Evolutionary conservation across 768 basidiomycete species (phyloP).

Genomic region (Trametes punicea): DNA sequence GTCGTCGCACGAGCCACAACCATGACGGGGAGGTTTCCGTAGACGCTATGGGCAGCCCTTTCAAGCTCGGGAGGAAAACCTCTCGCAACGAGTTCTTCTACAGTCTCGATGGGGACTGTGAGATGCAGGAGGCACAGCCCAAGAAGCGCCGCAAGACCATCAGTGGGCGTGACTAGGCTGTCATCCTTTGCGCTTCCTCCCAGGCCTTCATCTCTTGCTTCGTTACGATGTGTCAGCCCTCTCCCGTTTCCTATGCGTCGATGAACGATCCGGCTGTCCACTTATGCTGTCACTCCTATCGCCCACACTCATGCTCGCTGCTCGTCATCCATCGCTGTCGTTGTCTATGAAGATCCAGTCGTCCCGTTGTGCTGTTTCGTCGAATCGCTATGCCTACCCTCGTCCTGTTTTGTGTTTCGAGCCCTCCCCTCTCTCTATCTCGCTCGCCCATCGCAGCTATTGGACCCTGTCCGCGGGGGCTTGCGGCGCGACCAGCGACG

Average conservation of each 20-base stretch:
- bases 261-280: neutral
- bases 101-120: conserved; percentile 22
- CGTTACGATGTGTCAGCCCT: neutral
- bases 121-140: conserved; percentile 36
- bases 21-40: conserved; percentile 22
- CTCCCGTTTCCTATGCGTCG: neutral
- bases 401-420: neutral
- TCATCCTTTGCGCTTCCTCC: too few species aligned
- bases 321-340: conserved; percentile 10
- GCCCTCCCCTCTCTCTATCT: neutral
- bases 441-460: neutral
- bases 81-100: conserved; percentile 20
- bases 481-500: conserved; percentile 6
- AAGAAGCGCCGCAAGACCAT: conserved; percentile 51
- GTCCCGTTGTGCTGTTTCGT: conserved; percentile 10
- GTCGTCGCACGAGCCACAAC: conserved; percentile 8
- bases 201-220: too few species aligned
- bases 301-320: conserved; percentile 3
- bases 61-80: conserved; percentile 14
- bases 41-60: conserved; percentile 27
- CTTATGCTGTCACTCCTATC: neutral
- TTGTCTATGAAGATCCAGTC: conserved; percentile 14
- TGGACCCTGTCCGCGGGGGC: neutral
- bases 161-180: conserved; percentile 22
- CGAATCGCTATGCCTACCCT: conserved; percentile 18